These are phyloP conservation scores for Chaetomium olivaceum DNA, from an alignment of 2,329 filamentous ascomycete species.

Conservation along the genomic window DNA sequence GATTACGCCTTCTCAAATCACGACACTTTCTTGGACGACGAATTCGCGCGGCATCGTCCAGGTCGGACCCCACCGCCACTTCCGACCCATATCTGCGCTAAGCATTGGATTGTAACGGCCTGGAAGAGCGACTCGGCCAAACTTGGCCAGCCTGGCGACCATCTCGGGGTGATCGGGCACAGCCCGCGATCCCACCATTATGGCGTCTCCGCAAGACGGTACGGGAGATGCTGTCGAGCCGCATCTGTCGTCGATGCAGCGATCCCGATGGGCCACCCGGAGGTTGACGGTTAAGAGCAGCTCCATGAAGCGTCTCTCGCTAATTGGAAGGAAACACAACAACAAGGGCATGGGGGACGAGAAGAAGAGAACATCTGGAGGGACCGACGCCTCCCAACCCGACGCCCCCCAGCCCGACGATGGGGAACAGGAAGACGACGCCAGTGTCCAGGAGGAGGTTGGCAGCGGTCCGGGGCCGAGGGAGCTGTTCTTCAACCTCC, in stretches of 20 bases:
- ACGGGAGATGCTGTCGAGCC: slow-evolving; percentile 21
- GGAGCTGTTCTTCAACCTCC: slow-evolving; percentile 81
- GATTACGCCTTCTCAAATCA: background rate
- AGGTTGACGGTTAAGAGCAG: slow-evolving; percentile 76
- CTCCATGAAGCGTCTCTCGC: slow-evolving; percentile 75
- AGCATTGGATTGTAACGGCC: slow-evolving; percentile 25
- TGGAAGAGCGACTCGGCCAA: slow-evolving; percentile 33
- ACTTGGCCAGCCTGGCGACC: slow-evolving; percentile 45
- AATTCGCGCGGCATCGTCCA: background rate
- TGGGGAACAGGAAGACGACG: slow-evolving; percentile 36
- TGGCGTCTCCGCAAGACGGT: slow-evolving; percentile 40
- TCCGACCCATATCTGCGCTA: slow-evolving; percentile 10
- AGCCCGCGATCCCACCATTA: slow-evolving; percentile 42
- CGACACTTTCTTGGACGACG: slow-evolving; percentile 6
- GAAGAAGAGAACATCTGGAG: slow-evolving; percentile 62
- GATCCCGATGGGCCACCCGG: slow-evolving; percentile 95
- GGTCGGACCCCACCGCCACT: slow-evolving; percentile 1
- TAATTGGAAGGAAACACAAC: slow-evolving; percentile 74
- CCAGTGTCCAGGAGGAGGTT: slow-evolving; percentile 38
- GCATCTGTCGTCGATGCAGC: slow-evolving; percentile 48
- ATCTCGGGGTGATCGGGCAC: slow-evolving; percentile 46
- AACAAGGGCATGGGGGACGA: slow-evolving; percentile 65
- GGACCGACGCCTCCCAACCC: slow-evolving; percentile 37
- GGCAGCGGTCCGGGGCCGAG: slow-evolving; percentile 50
- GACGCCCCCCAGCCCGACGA: slow-evolving; percentile 30